These are phyloP conservation scores for Sisymbrium altissimum DNA, from an alignment of 345 rosid genomes.

Conservation along the genomic window DNA sequence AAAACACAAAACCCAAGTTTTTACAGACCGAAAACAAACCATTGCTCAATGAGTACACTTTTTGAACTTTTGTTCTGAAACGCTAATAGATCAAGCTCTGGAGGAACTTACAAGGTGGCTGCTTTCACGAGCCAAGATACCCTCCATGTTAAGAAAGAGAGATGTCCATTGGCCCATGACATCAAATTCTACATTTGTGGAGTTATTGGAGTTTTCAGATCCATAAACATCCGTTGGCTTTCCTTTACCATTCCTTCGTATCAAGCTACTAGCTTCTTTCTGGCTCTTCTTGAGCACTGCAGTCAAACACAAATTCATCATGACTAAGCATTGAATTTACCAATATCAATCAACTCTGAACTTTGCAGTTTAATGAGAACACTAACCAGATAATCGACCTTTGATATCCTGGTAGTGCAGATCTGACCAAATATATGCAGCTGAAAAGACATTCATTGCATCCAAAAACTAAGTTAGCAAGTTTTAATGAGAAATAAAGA, in stretches of 20 bases:
- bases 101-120: conserved; percentile 69
- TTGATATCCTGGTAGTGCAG: conserved; percentile 90
- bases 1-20: background rate
- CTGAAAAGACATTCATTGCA: conserved; percentile 43
- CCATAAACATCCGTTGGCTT: conserved; percentile 41
- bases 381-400: conserved; percentile 72
- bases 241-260: conserved; percentile 48
- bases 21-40: background rate
- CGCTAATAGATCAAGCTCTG: background rate
- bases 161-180: conserved; percentile 73
- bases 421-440: conserved; percentile 93
- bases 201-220: conserved; percentile 40
- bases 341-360: background rate
- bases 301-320: background rate
- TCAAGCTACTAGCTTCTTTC: conserved; percentile 73
- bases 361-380: background rate
- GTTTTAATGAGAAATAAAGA: background rate
- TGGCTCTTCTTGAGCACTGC: conserved; percentile 82
- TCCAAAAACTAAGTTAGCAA: conserved; percentile 14
- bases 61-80: background rate
- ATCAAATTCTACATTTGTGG: conserved; percentile 53
- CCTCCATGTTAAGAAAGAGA: conserved; percentile 84
- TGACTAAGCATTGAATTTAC: background rate
- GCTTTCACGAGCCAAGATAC: conserved; percentile 62
- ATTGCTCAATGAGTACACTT: background rate